Evolutionary conservation across 306 rosid genomes (phyloP), one percentile per base, ranked within the genome.

Genomic region (Argentina anserina): DNA sequence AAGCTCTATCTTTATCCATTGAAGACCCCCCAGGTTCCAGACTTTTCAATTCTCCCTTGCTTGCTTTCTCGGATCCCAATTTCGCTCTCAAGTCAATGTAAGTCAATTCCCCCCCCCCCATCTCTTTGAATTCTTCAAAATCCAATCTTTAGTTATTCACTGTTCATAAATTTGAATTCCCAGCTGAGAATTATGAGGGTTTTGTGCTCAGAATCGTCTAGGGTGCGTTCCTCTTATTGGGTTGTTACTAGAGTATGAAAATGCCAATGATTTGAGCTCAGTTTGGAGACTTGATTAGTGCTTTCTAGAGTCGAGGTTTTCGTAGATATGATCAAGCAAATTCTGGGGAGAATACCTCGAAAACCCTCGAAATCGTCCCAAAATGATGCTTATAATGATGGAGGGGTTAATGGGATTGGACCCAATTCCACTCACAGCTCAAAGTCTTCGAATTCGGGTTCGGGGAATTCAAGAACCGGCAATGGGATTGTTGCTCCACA

Each of bases 261-360:
- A 73, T 79, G 45, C 58, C 5, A 25, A 39, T 56, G 61, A 14
- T 80, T 31, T 73, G 74, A 37, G 31, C 70, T 12, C 1, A 28
- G 70, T 46, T 62, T 55, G 75, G 37, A 65, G 62, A 62, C 41
- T 77, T 71, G 69, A 61, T 79, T 73, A 39, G 6, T 69, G 60
- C 29, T 41, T 49, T 29, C 60, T 39, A 33, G 49, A 47, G 15
- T 20, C 72, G 69, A 55, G 73, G 72, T 65, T 73, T 39, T 46
- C 81, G 81, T 79, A 79, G 83, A 85, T 78, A 85, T 88, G 92
- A 85, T 88, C 64, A 88, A 85, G 81, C 85, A 85, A 53, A 83
- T 85, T 59, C 69, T 83, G 18, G 79, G 83, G 71, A 82, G 85
- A 80, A 76, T 83, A 47, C 89, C 92, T 45, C 85, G 89, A 65